Base-by-base conservation (phyloP, 805 yeast genomes). In the Blastobotrys peoriensis region DNA sequence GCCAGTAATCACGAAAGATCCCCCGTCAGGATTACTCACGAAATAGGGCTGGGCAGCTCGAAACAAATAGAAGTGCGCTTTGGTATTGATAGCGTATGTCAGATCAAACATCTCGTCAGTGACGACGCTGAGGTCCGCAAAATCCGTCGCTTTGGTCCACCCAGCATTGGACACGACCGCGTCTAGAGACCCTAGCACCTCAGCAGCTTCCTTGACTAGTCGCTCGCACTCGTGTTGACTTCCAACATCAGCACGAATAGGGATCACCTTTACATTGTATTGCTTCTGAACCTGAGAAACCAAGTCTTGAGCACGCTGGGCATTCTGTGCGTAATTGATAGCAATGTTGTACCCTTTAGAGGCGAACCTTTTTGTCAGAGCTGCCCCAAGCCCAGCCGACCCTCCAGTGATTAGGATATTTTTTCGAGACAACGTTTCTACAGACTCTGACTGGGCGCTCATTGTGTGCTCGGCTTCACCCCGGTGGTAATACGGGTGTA, bases 161-260 rank as follows among this genome's bases (percentile, higher is more conserved):
- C 69, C 69, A 5, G 66, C 68, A 45, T 66, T 66, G 10, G 68
- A 64, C 9, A 66, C 53, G 16, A 65, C 67, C 22, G 70, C 68
- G 45, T 67, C 69, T 15, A 70, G 51, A 13, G 56, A 46, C 6
- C 63, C 64, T 21, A 63, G 55, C 17, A 50, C 49, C 19, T 40
- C 52, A 9, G 55, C 55, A 3, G 65, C 58, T 13, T 54, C 57
- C 1, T 36, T 47, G 2, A 70, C 62, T 17, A 64, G 52, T 27
- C 44, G 40, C 16, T 55, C 58, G 13, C 52, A 45, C 4, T 51
- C 57, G 4, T 34, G 47, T 8, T 48, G 51, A 13, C 55, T 53
- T 25, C 58, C 56, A 17, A 63, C 54, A 45, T 64, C 65, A 1
- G 58, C 65, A 33, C 55, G 56, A 27, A 66, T 28, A 9, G 53